Percentiles rank a stretch among this genome's conserved stretches.
Evolutionary conservation across 805 yeast genomes (phyloP).

Genomic region (Cyberlindnera maritima): DNA sequence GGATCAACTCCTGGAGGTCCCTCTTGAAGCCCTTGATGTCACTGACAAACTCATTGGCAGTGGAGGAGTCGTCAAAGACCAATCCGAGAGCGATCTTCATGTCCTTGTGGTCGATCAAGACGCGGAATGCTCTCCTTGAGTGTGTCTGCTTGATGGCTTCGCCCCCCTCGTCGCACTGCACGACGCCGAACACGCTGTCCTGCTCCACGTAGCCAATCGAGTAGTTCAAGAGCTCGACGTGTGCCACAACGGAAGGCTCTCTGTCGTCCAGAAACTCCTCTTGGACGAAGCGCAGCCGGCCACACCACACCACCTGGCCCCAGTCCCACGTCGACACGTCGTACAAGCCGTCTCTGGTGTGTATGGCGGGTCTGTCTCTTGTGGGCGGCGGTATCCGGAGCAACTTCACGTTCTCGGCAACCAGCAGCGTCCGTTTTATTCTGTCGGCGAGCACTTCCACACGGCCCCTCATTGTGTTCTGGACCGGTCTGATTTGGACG

Average conservation of each 20-base stretch:
- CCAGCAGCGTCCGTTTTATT: conserved; percentile 4
- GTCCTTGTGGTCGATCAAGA: conserved; percentile 31
- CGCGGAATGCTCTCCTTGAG: conserved; percentile 31
- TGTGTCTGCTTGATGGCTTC: conserved; percentile 28
- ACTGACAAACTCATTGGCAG: conserved; percentile 11
- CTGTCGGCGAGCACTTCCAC: conserved; percentile 4
- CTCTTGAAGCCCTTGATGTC: conserved; percentile 5
- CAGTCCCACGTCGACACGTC: conserved; percentile 30
- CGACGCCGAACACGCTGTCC: conserved; percentile 33
- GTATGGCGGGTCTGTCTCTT: neutral
- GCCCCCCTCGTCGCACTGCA: conserved; percentile 32
- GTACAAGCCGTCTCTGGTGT: conserved; percentile 3
- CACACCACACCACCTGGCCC: conserved; percentile 35
- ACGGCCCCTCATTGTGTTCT: no score
- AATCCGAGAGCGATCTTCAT: conserved; percentile 40
- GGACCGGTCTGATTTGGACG: no score
- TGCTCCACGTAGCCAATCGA: conserved; percentile 14
- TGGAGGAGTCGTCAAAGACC: conserved; percentile 32
- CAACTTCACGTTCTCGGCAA: conserved; percentile 11
- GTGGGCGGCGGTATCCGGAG: conserved; percentile 20
- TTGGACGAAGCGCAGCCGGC: conserved; percentile 31
- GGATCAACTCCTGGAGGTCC: neutral
- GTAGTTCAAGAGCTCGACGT: conserved; percentile 13
- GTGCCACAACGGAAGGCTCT: neutral
- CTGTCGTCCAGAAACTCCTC: conserved; percentile 14